phyloP scores from a whole-genome alignment of 2,329 filamentous ascomycete genomes.

The Macrophomina pseudophaseolina region DNA sequence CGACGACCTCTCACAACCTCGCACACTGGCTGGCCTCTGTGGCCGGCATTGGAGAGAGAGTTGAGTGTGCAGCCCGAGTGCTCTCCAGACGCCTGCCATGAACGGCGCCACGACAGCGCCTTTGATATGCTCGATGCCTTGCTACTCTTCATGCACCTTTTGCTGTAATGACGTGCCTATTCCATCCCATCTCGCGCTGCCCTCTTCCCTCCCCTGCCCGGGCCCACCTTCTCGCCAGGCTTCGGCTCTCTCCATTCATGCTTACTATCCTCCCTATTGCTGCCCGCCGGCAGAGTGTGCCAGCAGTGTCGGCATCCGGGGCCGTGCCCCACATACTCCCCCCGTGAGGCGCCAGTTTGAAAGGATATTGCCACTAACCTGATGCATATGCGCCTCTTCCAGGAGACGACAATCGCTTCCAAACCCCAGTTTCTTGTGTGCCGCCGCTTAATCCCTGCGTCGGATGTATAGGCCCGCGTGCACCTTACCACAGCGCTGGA shows the following conservation, averaged over 20 bases:
- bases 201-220: neutral
- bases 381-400: neutral
- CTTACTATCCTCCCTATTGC: slow-evolving; percentile 3
- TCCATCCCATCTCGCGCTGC: neutral
- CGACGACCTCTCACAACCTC: neutral
- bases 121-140: slow-evolving; percentile 15
- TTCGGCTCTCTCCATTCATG: neutral
- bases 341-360: neutral
- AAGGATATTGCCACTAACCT: neutral
- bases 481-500: neutral
- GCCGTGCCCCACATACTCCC: too few relatives aligned
- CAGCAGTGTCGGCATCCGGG: neutral
- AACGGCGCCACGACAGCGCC: neutral
- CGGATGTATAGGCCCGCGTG: slow-evolving; percentile 3
- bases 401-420: too few relatives aligned
- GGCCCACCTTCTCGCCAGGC: neutral
- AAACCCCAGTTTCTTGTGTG: too few relatives aligned
- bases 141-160: neutral
- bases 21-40: neutral
- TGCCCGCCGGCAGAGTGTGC: slow-evolving; percentile 2
- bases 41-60: neutral
- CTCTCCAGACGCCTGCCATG: neutral
- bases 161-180: neutral
- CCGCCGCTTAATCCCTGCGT: neutral
- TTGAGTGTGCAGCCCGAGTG: neutral